phyloP scores from a whole-genome alignment of 345 rosid genomes.

The Acer negundo region DNA sequence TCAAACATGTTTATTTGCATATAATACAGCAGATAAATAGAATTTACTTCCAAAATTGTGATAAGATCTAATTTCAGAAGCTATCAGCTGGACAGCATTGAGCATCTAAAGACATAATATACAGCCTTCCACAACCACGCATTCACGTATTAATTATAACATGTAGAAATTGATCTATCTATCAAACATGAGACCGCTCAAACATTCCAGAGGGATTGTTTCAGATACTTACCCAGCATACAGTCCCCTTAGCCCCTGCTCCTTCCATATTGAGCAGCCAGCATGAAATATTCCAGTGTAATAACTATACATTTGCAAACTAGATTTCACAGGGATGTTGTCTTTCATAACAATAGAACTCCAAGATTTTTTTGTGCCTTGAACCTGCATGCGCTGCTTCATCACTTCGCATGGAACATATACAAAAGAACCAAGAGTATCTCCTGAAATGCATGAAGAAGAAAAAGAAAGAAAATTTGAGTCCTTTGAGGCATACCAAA shows the following conservation, averaged over 20 bases:
- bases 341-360: slow-evolving; percentile 50
- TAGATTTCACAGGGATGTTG: slow-evolving; percentile 40
- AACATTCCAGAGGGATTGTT: background rate
- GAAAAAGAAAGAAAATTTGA: slow-evolving; percentile 31
- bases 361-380: slow-evolving; percentile 84
- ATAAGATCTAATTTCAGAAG: background rate
- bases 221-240: slow-evolving; percentile 71
- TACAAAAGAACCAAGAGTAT: slow-evolving; percentile 86
- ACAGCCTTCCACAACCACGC: background rate
- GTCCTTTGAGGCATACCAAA: slow-evolving; percentile 16
- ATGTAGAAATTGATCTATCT: background rate
- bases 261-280: slow-evolving; percentile 80
- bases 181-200: background rate
- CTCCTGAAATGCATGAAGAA: slow-evolving; percentile 61
- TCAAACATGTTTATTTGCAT: background rate
- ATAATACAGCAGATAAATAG: background rate
- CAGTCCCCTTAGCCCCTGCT: slow-evolving; percentile 82
- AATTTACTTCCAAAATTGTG: background rate
- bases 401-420: slow-evolving; percentile 98
- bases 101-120: background rate
- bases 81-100: background rate
- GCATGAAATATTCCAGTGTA: slow-evolving; percentile 90
- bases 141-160: background rate
- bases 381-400: slow-evolving; percentile 98
- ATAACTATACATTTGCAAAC: slow-evolving; percentile 65